These are phyloP conservation scores for Phytomonas sp. DNA, from an alignment of 208 protist genomes.

Conservation along the genomic window DNA sequence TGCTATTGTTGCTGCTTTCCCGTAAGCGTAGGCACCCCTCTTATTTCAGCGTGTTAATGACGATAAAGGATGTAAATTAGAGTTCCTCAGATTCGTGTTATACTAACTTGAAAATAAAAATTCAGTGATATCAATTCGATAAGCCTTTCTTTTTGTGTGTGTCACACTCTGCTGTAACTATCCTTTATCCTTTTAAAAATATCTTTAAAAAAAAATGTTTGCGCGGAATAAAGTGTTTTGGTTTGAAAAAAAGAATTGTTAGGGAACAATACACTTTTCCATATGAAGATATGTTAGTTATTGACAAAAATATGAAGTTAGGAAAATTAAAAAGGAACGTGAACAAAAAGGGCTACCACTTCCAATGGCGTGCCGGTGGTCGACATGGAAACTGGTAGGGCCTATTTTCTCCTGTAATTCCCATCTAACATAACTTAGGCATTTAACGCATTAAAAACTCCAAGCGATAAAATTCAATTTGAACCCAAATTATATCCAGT, in stretches of 20 bases:
- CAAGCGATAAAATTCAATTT: background rate
- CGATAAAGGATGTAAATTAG: background rate
- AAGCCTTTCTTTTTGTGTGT: background rate
- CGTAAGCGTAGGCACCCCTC: background rate
- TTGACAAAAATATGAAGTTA: conserved; percentile 4
- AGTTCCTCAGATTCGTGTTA: background rate
- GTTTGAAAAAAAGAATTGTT: conserved; percentile 4
- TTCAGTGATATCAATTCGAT: background rate
- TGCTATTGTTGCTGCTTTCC: background rate
- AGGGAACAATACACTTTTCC: conserved; percentile 4
- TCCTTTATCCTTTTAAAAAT: conserved; percentile 1
- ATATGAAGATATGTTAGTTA: background rate
- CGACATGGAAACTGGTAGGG: background rate
- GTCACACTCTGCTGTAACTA: background rate
- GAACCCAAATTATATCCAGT: conserved; percentile 1
- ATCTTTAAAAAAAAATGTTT: conserved; percentile 3
- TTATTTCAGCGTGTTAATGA: background rate
- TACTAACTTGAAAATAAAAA: background rate
- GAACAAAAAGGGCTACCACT: background rate
- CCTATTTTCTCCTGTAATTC: background rate
- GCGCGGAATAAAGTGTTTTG: conserved; percentile 4
- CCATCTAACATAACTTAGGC: background rate
- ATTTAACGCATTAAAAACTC: background rate
- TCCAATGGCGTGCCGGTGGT: background rate
- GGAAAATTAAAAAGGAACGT: conserved; percentile 6